Evolutionary conservation across 106 monocot species (phyloP), one percentile per base, ranked within the genome.

Genomic region (Xerophyta viscosa): DNA sequence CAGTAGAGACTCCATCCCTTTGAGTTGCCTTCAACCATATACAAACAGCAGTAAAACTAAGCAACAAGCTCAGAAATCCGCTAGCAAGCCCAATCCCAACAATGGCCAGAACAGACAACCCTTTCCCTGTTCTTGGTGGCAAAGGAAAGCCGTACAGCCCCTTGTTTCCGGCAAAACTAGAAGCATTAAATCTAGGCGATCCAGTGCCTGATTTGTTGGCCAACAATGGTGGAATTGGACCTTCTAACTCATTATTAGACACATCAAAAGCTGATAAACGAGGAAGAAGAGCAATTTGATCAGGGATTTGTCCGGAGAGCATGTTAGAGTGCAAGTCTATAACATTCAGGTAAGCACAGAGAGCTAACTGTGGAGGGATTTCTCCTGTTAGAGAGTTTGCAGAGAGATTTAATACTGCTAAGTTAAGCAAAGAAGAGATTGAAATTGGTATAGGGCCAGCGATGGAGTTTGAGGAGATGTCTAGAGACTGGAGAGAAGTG

Each of bases 351-450:
- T 79, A 85, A 57, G 72, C 61, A 62, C 84, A 85, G 65, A 72
- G 52, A 47, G 79, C 71, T 60, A 85, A 67, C 53, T 79, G 68
- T 1, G 65, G 79, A 1, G 84, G 84, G 64, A 85, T 85, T 21
- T 51, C 52, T 24, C 84, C 84, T 23, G 79, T 79, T 65, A 85
- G 75, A 39, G 3, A 36, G 62, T 85, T 85, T 57, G 60, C 27
- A 57, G 79, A 79, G 64, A 85, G 79, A 71, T 85, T 85, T 52
- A 85, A 68, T 33, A 85, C 65, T 56, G 84, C 84, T 47, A 85
- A 75, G 65, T 85, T 85, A 57, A 79, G 64, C 49, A 85, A 71
- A 50, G 60, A 56, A 24, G 66, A 65, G 53, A 83, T 58, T 18
- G 61, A 52, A 0, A 63, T 28, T 18, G 83, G 83, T 62, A 83